Conservation (phyloP, 345 rosid species). For the Rhizophora apiculata region DNA sequence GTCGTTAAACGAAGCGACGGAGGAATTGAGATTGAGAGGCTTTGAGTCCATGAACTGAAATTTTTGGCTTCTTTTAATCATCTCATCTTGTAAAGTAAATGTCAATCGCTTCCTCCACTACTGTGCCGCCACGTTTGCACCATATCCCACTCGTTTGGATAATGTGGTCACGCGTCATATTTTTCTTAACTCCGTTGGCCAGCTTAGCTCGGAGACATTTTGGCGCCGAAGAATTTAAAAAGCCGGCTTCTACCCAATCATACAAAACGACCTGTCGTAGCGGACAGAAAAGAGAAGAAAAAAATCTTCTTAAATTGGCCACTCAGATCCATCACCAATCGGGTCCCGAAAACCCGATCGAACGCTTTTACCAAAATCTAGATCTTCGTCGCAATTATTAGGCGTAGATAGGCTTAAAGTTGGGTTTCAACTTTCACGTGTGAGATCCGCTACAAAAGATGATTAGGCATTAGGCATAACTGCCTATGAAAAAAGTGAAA, state of each 20-base stretch:
- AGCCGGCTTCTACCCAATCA: background rate
- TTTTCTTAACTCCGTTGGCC: background rate
- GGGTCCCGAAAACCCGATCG: no score
- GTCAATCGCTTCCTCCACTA: slow-evolving; percentile 52
- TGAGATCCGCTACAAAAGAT: no score
- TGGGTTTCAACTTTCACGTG: no score
- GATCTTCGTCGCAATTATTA: no score
- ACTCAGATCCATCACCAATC: no score
- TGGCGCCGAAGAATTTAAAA: no score
- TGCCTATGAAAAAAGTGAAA: no score
- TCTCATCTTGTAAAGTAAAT: slow-evolving; percentile 29
- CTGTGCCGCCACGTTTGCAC: slow-evolving; percentile 53
- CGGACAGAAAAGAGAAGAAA: background rate
- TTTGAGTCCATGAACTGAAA: slow-evolving; percentile 32
- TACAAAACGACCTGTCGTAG: background rate
- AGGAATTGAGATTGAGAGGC: slow-evolving; percentile 27
- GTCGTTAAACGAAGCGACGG: background rate
- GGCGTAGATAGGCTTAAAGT: no score
- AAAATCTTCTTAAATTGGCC: background rate
- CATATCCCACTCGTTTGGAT: slow-evolving; percentile 48
- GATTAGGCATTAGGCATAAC: no score
- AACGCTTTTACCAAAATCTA: no score
- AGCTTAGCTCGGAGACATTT: no score
- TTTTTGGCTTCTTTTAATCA: slow-evolving; percentile 20
- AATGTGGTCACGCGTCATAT: slow-evolving; percentile 28